Conservation (phyloP, 2,329 filamentous ascomycete genomes). For the Bipolaris bicolor region DNA sequence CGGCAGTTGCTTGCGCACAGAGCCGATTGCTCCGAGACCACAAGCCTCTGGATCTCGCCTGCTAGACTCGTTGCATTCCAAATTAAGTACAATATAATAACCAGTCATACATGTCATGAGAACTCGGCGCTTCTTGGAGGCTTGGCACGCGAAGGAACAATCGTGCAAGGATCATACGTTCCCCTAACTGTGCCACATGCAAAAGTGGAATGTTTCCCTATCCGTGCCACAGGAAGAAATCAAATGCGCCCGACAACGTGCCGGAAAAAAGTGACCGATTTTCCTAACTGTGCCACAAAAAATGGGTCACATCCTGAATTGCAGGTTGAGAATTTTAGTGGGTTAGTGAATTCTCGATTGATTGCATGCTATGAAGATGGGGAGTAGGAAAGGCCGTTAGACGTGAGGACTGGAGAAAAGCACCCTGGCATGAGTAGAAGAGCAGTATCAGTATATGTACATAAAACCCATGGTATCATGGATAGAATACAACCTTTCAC, state of each 20-base stretch:
- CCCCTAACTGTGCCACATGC: background rate
- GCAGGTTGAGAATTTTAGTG: background rate
- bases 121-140: background rate
- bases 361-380: background rate
- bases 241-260: background rate
- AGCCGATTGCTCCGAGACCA: background rate
- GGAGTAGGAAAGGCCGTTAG: background rate
- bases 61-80: background rate
- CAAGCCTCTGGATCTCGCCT: background rate
- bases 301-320: background rate
- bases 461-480: background rate
- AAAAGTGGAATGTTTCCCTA: background rate
- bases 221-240: too few relatives aligned
- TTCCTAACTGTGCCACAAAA: background rate
- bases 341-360: background rate
- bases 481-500: background rate
- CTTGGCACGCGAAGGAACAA: background rate
- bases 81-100: background rate
- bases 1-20: background rate
- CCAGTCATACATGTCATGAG: background rate
- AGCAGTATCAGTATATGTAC: background rate
- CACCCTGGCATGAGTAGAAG: background rate
- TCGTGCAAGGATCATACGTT: background rate
- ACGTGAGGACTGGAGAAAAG: background rate
- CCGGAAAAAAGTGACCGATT: too few relatives aligned